These are phyloP conservation scores for Sarocladium oryzae DNA, from an alignment of 2,329 filamentous ascomycete genomes.

Conservation along the genomic window DNA sequence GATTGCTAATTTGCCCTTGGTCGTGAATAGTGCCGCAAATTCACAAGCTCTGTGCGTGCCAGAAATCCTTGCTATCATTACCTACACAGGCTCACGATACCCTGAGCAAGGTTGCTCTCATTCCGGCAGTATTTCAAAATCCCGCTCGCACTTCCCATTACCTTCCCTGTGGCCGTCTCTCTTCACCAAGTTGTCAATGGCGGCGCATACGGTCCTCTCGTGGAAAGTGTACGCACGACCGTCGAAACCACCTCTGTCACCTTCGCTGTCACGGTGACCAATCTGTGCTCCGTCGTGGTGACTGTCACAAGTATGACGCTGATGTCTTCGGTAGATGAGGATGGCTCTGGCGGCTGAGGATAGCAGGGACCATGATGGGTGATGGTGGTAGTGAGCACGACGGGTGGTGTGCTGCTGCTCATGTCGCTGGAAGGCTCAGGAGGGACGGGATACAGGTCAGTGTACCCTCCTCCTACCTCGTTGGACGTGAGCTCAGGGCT, in stretches of 20 bases:
- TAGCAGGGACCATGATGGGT: not conserved
- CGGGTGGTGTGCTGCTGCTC: not conserved
- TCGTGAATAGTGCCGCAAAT: too few relatives aligned
- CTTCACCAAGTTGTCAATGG: conserved; percentile 5
- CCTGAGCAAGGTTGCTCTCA: too few relatives aligned
- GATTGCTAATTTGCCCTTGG: too few relatives aligned
- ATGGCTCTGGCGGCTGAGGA: not conserved
- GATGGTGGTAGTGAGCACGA: not conserved
- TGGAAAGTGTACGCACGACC: not conserved
- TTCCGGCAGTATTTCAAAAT: too few relatives aligned
- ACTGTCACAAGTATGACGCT: not conserved
- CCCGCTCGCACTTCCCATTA: not conserved
- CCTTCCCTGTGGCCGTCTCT: not conserved
- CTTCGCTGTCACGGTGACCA: not conserved
- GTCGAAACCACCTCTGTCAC: not conserved
- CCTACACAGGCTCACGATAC: too few relatives aligned
- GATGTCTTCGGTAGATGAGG: not conserved
- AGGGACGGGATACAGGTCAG: not conserved
- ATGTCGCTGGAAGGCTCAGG: not conserved
- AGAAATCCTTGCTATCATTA: too few relatives aligned
- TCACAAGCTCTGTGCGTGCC: too few relatives aligned
- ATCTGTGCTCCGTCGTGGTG: not conserved
- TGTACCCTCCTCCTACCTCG: not conserved
- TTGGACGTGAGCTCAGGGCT: not conserved
- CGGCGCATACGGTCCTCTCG: not conserved